A percentile compares a stretch with the other conserved stretches of the same genome.
These are phyloP conservation scores for Clausena lansium DNA, from an alignment of 345 rosid genomes.

Conservation along the genomic window DNA sequence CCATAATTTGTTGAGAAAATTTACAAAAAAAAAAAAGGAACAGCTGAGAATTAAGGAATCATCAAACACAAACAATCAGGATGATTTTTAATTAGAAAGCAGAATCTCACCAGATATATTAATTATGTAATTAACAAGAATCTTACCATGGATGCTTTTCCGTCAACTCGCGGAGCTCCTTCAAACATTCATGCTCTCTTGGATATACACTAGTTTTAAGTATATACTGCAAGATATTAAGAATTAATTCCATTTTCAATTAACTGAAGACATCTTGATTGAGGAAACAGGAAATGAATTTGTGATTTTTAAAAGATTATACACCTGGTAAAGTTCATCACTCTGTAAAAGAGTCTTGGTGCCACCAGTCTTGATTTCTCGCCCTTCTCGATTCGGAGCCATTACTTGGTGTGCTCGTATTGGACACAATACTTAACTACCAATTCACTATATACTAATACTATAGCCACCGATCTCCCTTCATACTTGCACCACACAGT, in stretches of 20 bases:
- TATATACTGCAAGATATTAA: constrained; percentile 49
- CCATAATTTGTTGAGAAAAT: background rate
- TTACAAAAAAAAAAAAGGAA: background rate
- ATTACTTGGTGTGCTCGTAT: background rate
- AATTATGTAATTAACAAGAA: background rate
- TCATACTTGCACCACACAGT: no score
- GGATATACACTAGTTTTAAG: constrained; percentile 93
- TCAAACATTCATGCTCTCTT: constrained; percentile 87
- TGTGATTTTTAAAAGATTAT: no score
- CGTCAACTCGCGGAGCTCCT: constrained; percentile 88
- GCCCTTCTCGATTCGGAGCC: background rate
- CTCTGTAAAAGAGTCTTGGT: background rate
- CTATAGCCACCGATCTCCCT: no score
- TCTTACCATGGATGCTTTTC: constrained; percentile 81
- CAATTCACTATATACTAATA: no score
- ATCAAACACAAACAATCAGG: background rate
- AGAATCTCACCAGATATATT: background rate
- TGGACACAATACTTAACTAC: no score
- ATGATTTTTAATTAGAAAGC: no score
- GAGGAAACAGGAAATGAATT: no score
- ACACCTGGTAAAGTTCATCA: background rate
- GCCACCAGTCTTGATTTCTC: background rate
- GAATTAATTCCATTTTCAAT: background rate
- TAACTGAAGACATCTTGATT: no score
- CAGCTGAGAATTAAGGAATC: background rate